A percentile compares a stretch with the other conserved stretches of the same genome.
Conservation (phyloP, 139 green algal species). For the Pleodorina starrii region DNA sequence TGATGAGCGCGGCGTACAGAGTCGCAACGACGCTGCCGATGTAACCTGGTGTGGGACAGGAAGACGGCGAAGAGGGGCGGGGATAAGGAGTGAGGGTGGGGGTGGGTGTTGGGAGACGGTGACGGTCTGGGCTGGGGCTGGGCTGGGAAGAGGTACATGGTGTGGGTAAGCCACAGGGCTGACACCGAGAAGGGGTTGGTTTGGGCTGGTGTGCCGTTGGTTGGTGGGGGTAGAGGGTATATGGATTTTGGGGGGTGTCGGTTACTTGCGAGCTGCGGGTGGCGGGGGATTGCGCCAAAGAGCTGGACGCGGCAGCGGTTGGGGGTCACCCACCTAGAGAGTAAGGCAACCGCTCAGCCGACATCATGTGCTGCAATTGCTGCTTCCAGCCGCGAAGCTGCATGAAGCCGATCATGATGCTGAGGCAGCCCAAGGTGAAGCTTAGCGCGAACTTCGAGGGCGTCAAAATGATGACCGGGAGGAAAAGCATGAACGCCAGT, state of each 20-base stretch:
- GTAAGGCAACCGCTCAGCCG: conserved; percentile 85
- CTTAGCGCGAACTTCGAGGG: conserved; percentile 96
- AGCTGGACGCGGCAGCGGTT: not conserved
- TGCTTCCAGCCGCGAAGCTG: conserved; percentile 84
- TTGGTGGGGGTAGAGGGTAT: too few species aligned
- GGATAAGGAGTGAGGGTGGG: not conserved
- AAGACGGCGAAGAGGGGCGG: too few species aligned
- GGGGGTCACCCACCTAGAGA: conserved; percentile 70
- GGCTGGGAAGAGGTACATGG: too few species aligned
- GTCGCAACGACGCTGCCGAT: conserved; percentile 85
- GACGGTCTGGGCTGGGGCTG: too few species aligned
- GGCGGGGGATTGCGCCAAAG: too few species aligned
- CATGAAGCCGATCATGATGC: conserved; percentile 86
- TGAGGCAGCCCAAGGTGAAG: conserved; percentile 89
- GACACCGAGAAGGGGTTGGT: too few species aligned
- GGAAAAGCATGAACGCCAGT: conserved; percentile 91
- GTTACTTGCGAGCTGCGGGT: too few species aligned
- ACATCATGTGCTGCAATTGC: conserved; percentile 91
- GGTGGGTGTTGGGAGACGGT: too few species aligned
- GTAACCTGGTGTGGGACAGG: too few species aligned
- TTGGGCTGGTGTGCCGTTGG: too few species aligned
- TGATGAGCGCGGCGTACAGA: conserved; percentile 87
- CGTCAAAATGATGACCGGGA: conserved; percentile 91
- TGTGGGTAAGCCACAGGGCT: too few species aligned
- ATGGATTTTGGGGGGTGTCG: too few species aligned